phyloP scores from a whole-genome alignment of 306 rosid species.

The Potentilla sterilis region DNA sequence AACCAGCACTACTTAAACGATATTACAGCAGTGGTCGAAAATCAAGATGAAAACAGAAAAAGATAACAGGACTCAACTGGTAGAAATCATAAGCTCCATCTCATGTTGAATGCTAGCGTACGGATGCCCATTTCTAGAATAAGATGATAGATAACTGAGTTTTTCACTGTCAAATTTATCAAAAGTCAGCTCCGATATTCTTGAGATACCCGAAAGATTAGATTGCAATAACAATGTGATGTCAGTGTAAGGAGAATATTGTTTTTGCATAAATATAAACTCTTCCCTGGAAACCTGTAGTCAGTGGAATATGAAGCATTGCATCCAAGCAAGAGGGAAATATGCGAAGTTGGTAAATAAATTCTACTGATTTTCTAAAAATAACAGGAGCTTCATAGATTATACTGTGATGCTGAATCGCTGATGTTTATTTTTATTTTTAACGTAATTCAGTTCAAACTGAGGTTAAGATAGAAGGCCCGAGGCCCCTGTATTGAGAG shows the following conservation, averaged over 20 bases:
- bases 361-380: background rate
- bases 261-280: background rate
- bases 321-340: background rate
- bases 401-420: too few species aligned
- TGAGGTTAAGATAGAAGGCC: background rate
- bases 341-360: background rate
- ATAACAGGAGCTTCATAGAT: background rate
- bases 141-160: constrained; percentile 54
- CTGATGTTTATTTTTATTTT: too few species aligned
- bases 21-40: background rate
- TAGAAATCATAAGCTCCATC: background rate
- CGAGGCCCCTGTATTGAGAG: background rate
- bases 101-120: constrained; percentile 5
- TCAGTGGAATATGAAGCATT: background rate
- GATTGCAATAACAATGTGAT: background rate
- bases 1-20: background rate
- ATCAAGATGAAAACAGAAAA: constrained; percentile 18
- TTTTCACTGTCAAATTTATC: constrained; percentile 47
- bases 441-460: too few species aligned
- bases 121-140: constrained; percentile 36
- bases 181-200: constrained; percentile 21
- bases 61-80: constrained; percentile 77
- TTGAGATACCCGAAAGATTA: background rate
- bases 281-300: background rate
- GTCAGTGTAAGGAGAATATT: background rate